Conservation (phyloP, 2,329 filamentous ascomycete genomes). For the Ophioceras dolichostomum region DNA sequence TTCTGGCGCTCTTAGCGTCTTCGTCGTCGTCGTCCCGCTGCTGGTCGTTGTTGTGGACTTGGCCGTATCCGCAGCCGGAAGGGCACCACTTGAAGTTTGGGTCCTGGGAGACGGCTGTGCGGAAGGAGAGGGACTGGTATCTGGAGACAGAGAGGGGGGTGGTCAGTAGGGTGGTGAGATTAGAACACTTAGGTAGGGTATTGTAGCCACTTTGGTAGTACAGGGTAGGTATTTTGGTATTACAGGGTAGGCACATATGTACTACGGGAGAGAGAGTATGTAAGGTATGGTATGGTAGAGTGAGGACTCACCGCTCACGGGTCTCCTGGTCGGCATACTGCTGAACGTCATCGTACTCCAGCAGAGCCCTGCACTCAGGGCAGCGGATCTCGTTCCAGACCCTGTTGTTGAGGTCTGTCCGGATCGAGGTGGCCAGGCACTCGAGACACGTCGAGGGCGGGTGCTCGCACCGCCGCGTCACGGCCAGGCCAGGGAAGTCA, state of each 20-base stretch:
- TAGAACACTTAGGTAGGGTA: too few relatives aligned
- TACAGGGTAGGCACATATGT: too few relatives aligned
- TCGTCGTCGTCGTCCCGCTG: too few relatives aligned
- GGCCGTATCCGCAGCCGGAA: constrained; percentile 35
- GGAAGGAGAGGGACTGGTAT: constrained; percentile 29
- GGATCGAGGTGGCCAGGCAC: constrained; percentile 22
- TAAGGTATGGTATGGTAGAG: not conserved
- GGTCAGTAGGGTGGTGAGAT: too few relatives aligned
- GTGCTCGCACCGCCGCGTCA: constrained; percentile 21
- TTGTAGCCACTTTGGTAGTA: too few relatives aligned
- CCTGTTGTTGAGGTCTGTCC: constrained; percentile 18
- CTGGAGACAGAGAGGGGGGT: too few relatives aligned
- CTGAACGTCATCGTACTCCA: constrained; percentile 32
- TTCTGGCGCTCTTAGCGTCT: too few relatives aligned
- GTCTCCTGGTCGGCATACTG: constrained; percentile 28
- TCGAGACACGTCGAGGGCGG: constrained; percentile 19
- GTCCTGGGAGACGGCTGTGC: constrained; percentile 27
- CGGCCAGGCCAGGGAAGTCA: constrained; percentile 18
- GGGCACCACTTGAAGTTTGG: constrained; percentile 42
- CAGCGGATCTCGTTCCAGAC: constrained; percentile 36
- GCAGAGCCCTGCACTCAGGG: constrained; percentile 31
- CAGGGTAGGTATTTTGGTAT: too few relatives aligned
- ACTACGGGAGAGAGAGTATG: too few relatives aligned
- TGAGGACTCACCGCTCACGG: constrained; percentile 25
- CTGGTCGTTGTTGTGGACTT: constrained; percentile 31